Conservation (phyloP, 2,329 filamentous ascomycete species). For the Graphilbum sp. region DNA sequence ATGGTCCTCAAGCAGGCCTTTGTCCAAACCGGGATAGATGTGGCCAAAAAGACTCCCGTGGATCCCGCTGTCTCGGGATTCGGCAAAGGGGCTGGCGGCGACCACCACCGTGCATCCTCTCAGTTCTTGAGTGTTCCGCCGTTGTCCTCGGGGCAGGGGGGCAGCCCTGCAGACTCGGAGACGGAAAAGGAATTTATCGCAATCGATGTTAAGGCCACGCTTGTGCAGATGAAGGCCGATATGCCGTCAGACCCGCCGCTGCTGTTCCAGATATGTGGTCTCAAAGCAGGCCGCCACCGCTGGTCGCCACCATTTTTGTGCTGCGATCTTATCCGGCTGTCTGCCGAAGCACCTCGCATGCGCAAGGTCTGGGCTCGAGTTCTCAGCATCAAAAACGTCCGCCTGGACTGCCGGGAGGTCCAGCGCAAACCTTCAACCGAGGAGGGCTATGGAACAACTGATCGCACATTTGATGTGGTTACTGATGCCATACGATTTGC, state of each 20-base stretch:
- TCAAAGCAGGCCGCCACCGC: slow-evolving; percentile 71
- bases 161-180: background rate
- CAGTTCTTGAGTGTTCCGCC: background rate
- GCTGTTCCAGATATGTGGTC: slow-evolving; percentile 73
- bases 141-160: background rate
- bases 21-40: slow-evolving; percentile 30
- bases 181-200: slow-evolving; percentile 49
- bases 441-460: too few relatives aligned
- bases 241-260: slow-evolving; percentile 81
- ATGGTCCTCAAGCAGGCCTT: slow-evolving; percentile 62
- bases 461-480: slow-evolving; percentile 69
- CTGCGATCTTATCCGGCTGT: slow-evolving; percentile 65
- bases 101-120: background rate
- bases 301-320: slow-evolving; percentile 74
- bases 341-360: slow-evolving; percentile 74
- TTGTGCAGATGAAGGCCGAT: slow-evolving; percentile 76
- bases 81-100: background rate
- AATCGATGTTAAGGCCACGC: slow-evolving; percentile 63
- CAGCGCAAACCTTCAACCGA: too few relatives aligned
- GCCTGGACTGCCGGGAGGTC: slow-evolving; percentile 65
- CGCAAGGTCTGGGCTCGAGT: slow-evolving; percentile 73
- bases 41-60: slow-evolving; percentile 5
- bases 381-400: slow-evolving; percentile 64
- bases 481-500: slow-evolving; percentile 76
- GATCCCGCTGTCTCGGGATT: background rate